These are phyloP conservation scores for Nannochloris sp. DNA, from an alignment of 139 green algal species.

Conservation along the genomic window DNA sequence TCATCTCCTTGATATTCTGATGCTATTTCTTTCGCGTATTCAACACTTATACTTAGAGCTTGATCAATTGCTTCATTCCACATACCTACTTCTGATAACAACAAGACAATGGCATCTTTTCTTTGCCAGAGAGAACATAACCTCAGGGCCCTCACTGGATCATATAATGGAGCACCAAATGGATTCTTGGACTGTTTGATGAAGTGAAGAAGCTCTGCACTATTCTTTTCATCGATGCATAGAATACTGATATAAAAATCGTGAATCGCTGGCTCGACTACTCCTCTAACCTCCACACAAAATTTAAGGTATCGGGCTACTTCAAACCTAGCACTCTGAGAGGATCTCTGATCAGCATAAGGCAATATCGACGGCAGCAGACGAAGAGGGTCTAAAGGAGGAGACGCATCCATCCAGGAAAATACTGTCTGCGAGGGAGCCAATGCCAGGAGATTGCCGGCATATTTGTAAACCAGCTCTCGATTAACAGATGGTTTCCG, in stretches of 20 bases:
- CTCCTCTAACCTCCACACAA: conserved; percentile 44
- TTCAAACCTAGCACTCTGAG: conserved; percentile 15
- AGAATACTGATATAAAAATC: conserved; percentile 71
- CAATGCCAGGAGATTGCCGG: conserved; percentile 56
- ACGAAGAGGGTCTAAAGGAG: conserved; percentile 48
- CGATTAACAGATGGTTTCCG: conserved; percentile 52
- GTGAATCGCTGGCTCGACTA: conserved; percentile 44
- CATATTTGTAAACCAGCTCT: conserved; percentile 80
- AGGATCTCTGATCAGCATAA: conserved; percentile 40
- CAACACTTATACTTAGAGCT: conserved; percentile 62
- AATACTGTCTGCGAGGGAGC: conserved; percentile 54
- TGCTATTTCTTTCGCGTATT: conserved; percentile 71
- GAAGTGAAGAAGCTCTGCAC: conserved; percentile 60
- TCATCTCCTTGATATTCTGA: conserved; percentile 40
- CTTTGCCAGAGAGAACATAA: conserved; percentile 44
- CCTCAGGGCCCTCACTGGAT: conserved; percentile 73
- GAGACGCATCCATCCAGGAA: conserved; percentile 53
- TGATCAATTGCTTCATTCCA: conserved; percentile 69
- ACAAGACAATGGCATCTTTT: conserved; percentile 54
- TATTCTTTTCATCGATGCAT: conserved; percentile 26
- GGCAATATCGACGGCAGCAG: conserved; percentile 78
- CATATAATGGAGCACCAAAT: conserved; percentile 60
- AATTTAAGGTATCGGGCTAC: conserved; percentile 73
- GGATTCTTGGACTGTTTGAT: conserved; percentile 27
- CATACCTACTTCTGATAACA: conserved; percentile 70